These are phyloP conservation scores for Pelargonium myrrhifolium DNA, from an alignment of 441 rosid genomes.

Conservation along the genomic window DNA sequence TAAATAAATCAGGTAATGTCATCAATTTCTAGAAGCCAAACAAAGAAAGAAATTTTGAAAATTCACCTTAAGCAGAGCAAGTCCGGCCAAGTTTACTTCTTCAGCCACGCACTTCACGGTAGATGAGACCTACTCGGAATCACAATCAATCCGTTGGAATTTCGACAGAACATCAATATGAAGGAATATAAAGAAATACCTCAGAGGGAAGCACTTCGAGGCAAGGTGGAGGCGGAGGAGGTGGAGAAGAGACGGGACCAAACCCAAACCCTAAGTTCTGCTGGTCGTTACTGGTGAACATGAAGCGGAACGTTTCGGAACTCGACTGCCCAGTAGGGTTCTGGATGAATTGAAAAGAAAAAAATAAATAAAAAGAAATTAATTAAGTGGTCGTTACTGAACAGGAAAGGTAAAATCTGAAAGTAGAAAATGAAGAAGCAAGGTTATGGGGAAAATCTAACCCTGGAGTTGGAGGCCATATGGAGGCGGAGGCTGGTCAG, in stretches of 20 bases:
- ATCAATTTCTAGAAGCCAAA: not conserved
- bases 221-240: slow-evolving; percentile 61
- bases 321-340: not conserved
- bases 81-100: slow-evolving; percentile 43
- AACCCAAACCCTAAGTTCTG: slow-evolving; percentile 32
- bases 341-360: not conserved
- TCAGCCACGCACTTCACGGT: slow-evolving; percentile 41
- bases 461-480: too few species aligned
- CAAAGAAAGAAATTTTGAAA: not conserved
- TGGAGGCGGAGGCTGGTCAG: too few species aligned
- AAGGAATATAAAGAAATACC: slow-evolving; percentile 22
- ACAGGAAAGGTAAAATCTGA: not conserved
- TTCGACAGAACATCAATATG: not conserved
- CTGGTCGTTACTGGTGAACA: not conserved
- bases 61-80: slow-evolving; percentile 64
- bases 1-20: not conserved
- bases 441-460: too few species aligned
- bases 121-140: slow-evolving; percentile 38
- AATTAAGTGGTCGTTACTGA: too few species aligned
- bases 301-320: slow-evolving; percentile 1
- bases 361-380: too few species aligned
- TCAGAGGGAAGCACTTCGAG: slow-evolving; percentile 53
- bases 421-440: not conserved
- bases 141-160: slow-evolving; percentile 12
- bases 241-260: slow-evolving; percentile 23